These are phyloP conservation scores for Boletus rubroflammeus DNA, from an alignment of 768 basidiomycete species.

Conservation along the genomic window DNA sequence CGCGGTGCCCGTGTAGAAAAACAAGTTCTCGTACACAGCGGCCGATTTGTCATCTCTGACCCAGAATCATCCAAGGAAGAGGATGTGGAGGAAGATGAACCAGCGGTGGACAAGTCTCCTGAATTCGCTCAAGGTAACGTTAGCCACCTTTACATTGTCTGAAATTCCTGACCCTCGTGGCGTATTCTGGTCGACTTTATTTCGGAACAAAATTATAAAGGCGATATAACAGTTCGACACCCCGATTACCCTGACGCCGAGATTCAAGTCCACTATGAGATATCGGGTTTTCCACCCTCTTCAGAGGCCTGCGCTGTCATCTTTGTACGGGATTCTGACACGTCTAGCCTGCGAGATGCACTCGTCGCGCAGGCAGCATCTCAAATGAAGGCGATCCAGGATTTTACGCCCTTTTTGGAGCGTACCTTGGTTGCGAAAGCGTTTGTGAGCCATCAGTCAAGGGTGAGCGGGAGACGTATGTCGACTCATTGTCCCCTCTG, in stretches of 20 bases:
- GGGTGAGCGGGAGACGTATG: constrained; percentile 14
- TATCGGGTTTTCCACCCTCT: constrained; percentile 41
- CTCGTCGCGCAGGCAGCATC: constrained; percentile 9
- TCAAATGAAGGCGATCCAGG: constrained; percentile 12
- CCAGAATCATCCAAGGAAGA: neutral
- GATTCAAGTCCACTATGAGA: constrained; percentile 42
- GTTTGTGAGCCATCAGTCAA: constrained; percentile 18
- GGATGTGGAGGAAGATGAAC: constrained; percentile 43
- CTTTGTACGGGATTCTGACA: constrained; percentile 37
- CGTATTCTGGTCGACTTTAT: neutral
- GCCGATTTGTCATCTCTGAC: constrained; percentile 44
- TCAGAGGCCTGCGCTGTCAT: constrained; percentile 42
- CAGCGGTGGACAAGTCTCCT: constrained; percentile 35
- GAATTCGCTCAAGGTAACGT: constrained; percentile 40
- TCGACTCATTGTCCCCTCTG: neutral
- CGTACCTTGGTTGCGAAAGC: constrained; percentile 25
- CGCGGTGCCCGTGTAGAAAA: constrained; percentile 74
- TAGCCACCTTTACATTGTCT: neutral
- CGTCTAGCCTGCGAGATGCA: neutral
- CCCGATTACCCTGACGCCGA: constrained; percentile 2
- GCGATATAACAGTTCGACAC: constrained; percentile 7
- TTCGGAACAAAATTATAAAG: constrained; percentile 5
- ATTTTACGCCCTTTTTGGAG: constrained; percentile 19
- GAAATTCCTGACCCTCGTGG: neutral
- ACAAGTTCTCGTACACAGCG: constrained; percentile 70